These are phyloP conservation scores for Garcia nutans DNA, from an alignment of 345 rosid genomes.

Conservation along the genomic window DNA sequence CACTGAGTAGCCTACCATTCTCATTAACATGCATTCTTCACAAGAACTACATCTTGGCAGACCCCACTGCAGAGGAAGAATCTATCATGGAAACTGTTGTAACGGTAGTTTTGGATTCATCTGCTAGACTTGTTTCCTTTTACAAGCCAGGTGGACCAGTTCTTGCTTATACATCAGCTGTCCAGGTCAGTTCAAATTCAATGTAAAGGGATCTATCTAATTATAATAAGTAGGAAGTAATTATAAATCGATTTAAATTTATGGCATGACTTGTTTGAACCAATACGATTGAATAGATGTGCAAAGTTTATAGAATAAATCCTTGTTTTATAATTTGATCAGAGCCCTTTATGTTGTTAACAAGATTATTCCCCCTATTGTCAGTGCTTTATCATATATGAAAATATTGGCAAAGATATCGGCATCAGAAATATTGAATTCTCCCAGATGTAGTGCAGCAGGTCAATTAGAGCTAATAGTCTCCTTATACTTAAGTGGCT, in stretches of 20 bases:
- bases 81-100: slow-evolving; percentile 72
- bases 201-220: neutral
- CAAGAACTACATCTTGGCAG: slow-evolving; percentile 76
- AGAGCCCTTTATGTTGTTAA: too few relatives aligned
- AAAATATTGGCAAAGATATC: too few relatives aligned
- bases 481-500: neutral
- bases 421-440: too few relatives aligned
- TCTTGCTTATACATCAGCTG: slow-evolving; percentile 60
- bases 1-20: slow-evolving; percentile 58
- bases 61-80: slow-evolving; percentile 90
- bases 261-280: neutral
- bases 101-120: slow-evolving; percentile 71
- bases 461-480: too few relatives aligned
- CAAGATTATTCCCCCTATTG: too few relatives aligned
- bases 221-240: neutral
- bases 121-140: slow-evolving; percentile 64
- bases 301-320: neutral
- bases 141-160: slow-evolving; percentile 80
- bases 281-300: neutral
- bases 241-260: neutral
- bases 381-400: too few relatives aligned
- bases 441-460: too few relatives aligned
- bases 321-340: too few relatives aligned
- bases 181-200: slow-evolving; percentile 48
- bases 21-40: slow-evolving; percentile 76